phyloP scores from a whole-genome alignment of 2,329 filamentous ascomycete species.

The Anisogramma anomala region DNA sequence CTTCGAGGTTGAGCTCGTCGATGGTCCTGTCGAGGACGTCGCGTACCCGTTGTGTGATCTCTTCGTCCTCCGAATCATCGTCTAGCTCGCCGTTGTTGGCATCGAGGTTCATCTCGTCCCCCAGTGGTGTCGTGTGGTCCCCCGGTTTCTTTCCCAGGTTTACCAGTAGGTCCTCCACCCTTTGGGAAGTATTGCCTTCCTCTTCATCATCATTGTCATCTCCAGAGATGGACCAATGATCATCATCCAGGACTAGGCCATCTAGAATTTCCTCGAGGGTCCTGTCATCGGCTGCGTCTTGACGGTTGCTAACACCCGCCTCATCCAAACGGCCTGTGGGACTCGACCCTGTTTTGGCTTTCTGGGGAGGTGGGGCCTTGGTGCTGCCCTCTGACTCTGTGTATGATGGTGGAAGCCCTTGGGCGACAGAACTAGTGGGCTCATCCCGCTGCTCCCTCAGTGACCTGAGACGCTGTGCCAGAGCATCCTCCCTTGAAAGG shows the following conservation, averaged over 20 bases:
- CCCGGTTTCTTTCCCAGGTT: slow-evolving; percentile 17
- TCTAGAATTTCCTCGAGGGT: slow-evolving; percentile 41
- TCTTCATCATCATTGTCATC: slow-evolving; percentile 22
- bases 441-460: slow-evolving; percentile 31
- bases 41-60: slow-evolving; percentile 33
- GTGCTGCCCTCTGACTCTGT: background rate
- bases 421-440: background rate
- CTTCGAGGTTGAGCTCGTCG: slow-evolving; percentile 33
- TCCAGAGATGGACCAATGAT: slow-evolving; percentile 4
- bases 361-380: background rate
- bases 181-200: slow-evolving; percentile 20
- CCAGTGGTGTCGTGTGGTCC: slow-evolving; percentile 5
- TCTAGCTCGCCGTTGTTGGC: slow-evolving; percentile 14
- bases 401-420: slow-evolving; percentile 10
- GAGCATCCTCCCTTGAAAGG: slow-evolving; percentile 36
- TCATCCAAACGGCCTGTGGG: background rate
- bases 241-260: slow-evolving; percentile 26
- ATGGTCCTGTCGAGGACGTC: slow-evolving; percentile 33
- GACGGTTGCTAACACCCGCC: slow-evolving; percentile 12
- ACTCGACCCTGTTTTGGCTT: background rate
- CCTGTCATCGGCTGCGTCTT: slow-evolving; percentile 34
- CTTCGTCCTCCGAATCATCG: slow-evolving; percentile 39
- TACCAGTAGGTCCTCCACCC: slow-evolving; percentile 11
- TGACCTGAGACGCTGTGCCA: slow-evolving; percentile 40
- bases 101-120: background rate